These are phyloP conservation scores for Blastobotrys capitulatus DNA, from an alignment of 1,139 yeast species.

Conservation along the genomic window DNA sequence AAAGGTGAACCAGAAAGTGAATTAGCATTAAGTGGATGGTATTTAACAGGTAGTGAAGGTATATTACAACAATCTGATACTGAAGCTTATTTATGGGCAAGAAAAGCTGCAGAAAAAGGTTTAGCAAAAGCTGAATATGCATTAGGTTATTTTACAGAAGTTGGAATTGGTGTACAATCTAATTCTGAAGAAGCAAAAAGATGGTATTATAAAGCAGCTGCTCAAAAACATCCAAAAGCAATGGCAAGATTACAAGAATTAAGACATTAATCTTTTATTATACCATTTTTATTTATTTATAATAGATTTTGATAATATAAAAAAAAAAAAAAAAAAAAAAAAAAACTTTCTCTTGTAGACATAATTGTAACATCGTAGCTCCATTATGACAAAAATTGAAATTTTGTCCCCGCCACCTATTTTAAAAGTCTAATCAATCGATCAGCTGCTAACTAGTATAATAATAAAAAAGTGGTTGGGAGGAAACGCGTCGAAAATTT, in stretches of 20 bases:
- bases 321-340: background rate
- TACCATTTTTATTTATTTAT: background rate
- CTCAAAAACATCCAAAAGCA: constrained; percentile 55
- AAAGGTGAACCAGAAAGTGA: constrained; percentile 80
- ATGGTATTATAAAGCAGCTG: constrained; percentile 57
- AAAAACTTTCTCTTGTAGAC: too few species aligned
- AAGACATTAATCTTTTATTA: constrained; percentile 9
- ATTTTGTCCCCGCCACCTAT: too few species aligned
- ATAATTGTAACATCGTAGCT: too few species aligned
- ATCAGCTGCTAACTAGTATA: constrained; percentile 34
- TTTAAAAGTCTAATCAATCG: too few species aligned
- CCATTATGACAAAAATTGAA: too few species aligned
- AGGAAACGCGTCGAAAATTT: background rate
- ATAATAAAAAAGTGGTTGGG: background rate
- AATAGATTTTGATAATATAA: background rate
- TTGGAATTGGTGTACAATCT: constrained; percentile 61
- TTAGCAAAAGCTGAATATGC: constrained; percentile 79
- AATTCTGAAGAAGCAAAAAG: constrained; percentile 44
- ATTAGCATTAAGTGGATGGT: constrained; percentile 90
- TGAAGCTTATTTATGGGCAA: constrained; percentile 86
- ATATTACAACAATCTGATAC: constrained; percentile 65
- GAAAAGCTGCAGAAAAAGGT: constrained; percentile 75
- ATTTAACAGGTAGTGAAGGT: constrained; percentile 72
- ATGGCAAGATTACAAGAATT: constrained; percentile 36
- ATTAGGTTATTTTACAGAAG: constrained; percentile 74